These are phyloP conservation scores for Fragosphaeria purpurea DNA, from an alignment of 2,329 filamentous ascomycete species.

Conservation along the genomic window DNA sequence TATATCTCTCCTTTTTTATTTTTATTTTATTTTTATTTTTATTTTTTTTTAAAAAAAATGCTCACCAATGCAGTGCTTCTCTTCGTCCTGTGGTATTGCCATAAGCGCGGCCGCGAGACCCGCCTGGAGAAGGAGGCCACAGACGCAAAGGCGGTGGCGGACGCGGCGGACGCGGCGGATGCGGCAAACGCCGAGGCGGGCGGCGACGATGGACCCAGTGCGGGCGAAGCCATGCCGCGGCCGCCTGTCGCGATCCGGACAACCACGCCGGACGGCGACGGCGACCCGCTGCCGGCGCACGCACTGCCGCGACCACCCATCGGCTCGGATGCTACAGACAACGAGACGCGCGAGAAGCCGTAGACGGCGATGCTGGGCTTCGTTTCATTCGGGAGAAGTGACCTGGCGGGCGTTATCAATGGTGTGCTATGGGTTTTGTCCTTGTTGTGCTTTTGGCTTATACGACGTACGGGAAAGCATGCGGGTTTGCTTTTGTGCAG, in stretches of 20 bases:
- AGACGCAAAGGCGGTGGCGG: not conserved
- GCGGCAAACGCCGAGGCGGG: not conserved
- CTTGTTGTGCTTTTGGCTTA: too few species aligned
- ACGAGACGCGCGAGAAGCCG: too few species aligned
- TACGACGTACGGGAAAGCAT: too few species aligned
- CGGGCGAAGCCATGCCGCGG: not conserved
- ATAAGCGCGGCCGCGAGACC: conserved; percentile 84
- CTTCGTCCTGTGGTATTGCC: conserved; percentile 95
- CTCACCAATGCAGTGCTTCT: conserved; percentile 55
- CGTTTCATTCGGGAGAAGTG: too few species aligned
- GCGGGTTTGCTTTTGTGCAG: too few species aligned
- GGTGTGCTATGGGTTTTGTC: too few species aligned
- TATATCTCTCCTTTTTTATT: conserved; percentile 11
- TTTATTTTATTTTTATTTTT: not conserved
- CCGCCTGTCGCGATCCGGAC: not conserved
- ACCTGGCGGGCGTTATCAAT: too few species aligned
- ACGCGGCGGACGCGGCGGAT: not conserved
- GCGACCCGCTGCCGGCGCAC: not conserved
- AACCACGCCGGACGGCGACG: not conserved
- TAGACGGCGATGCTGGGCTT: too few species aligned
- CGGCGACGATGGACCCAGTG: not conserved
- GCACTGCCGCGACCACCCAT: conserved; percentile 8
- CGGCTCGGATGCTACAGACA: not conserved
- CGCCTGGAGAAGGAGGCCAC: conserved; percentile 48
- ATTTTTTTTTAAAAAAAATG: not conserved